Evolutionary conservation across 257 asterid species (phyloP), one percentile per base, ranked within the genome.

Genomic region (Dorcoceras hygrometricum): DNA sequence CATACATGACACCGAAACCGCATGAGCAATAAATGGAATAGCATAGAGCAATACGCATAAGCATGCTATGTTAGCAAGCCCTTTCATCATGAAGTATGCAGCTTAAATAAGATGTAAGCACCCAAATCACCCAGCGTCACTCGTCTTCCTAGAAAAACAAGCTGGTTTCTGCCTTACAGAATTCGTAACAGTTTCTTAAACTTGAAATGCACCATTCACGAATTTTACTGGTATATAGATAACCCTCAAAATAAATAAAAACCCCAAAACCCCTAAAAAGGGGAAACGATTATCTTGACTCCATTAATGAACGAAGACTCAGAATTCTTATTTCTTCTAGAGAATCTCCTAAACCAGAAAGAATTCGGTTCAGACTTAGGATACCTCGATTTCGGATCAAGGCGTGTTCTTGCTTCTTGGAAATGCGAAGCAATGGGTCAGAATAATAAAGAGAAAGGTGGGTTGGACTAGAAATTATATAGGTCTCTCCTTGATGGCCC

Each of bases 1-100:
- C 87, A 81, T 80, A 70, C 93, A 88, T 2, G 90, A 85, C 8
- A 73, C 85, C 2, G 92, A 76, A 27, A 79, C 84, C 55, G 82
- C 87, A 59, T 61, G 67, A 72, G 75, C 74, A 27, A 62, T 75
- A 56, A 67, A 59, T 29, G 18, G 22, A n/a, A 51, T 50, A 51
- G 71, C 11, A 4, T 18, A 11, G 48, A 36, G 48, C 18, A 36
- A 36, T 3, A 36, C 48, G 16, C 48, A 16, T 36, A 36, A 36
- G 48, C 16, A 36, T 36, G 16, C 18, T 36, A 36, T 11, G 11
- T 1, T 36, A 0, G 48, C 48, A 36, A 36, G 48, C 18, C 48
- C 18, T 36, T 36, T 11, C 48, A 36, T 36, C 3, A 36, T 32
- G 43, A 32, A 32, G 43, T 29, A n/a, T n/a, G n/a, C n/a, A n/a